Evolutionary conservation across 371 early-diverging fungal genomes (phyloP), one percentile per base, ranked within the genome.

Genomic region (Mucor circinelloides): DNA sequence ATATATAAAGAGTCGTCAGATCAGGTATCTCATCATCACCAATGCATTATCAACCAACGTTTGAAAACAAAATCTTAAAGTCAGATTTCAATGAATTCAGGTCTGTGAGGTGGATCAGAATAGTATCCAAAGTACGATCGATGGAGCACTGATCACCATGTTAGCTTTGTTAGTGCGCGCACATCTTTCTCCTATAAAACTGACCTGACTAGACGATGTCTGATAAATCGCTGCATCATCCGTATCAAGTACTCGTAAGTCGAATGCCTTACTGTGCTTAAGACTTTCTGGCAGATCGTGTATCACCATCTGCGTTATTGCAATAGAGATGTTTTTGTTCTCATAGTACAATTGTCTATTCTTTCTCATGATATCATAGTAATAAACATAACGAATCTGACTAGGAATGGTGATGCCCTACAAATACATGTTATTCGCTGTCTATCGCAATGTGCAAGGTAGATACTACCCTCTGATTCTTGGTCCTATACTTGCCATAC

Each of bases 321-420:
- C 13, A 17, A 72, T 6, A 10, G 46, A 19, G 2, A 42, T 50
- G 23, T 54, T 44, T 38, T 56, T 52, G 21, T 44, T 30, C 17
- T 23, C 21, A 62, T 76, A 44, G 27, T 68, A 69, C 32, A 76
- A 65, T n/a, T 60, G 60, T 42, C 56, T 36, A 52, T 73, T 44
- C 31, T 78, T 72, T 31, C 84, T 31, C 66, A 75, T 73, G n/a
- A 58, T 67, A 27, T 88, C 84, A 58, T 80, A 89, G 60, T 91
- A 91, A 10, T 67, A 64, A 6, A 91, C 81, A 66, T 91, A 91
- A 7, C 91, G 81, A 9, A 76, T 66, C 57, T 91, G 91, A 44
- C 87, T 87, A 12, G 90, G 91, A 30, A 91, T 86, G 17, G 91
- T 90, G 25, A 91, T 75, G 8, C 91, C 91, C 84, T 89, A 60